These are phyloP conservation scores for Batrachochytrium dendrobatidis DNA, from an alignment of 371 early-diverging fungal genomes.

Conservation along the genomic window DNA sequence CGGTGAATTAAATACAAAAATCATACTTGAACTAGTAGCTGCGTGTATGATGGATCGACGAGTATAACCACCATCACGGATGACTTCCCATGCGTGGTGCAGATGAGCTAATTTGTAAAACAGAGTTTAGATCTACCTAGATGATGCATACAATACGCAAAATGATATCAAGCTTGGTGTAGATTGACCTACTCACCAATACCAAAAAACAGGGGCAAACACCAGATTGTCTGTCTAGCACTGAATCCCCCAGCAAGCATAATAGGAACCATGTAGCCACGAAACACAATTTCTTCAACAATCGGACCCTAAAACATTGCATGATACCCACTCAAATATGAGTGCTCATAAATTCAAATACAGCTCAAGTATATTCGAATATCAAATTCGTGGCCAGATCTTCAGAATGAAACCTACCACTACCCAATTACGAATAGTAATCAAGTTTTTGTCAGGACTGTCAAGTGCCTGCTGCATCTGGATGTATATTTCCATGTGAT, in stretches of 20 bases:
- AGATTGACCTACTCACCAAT: constrained; percentile 35
- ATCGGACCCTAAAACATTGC: constrained; percentile 44
- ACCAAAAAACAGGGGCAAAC: constrained; percentile 59
- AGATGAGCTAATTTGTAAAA: constrained; percentile 46
- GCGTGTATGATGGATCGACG: constrained; percentile 31
- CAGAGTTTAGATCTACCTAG: background rate
- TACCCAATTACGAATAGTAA: constrained; percentile 2
- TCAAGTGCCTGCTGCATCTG: background rate
- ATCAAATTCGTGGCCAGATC: background rate
- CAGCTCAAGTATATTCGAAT: background rate
- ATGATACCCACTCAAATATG: background rate
- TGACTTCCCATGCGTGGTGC: constrained; percentile 54
- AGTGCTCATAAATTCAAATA: background rate
- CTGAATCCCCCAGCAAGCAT: constrained; percentile 38
- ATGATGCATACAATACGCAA: background rate
- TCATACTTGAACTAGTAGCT: constrained; percentile 1
- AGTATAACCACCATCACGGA: constrained; percentile 30
- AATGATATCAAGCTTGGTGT: background rate
- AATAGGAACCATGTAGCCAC: constrained; percentile 53
- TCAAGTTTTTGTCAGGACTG: background rate
- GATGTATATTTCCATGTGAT: background rate
- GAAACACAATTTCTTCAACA: constrained; percentile 62
- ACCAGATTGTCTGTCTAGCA: constrained; percentile 32
- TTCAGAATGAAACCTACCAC: constrained; percentile 8
- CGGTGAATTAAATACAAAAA: background rate